Evolutionary conservation across 2,329 filamentous ascomycete species (phyloP), one percentile per base, ranked within the genome.

Genomic region (Diaporthe citriasiana): DNA sequence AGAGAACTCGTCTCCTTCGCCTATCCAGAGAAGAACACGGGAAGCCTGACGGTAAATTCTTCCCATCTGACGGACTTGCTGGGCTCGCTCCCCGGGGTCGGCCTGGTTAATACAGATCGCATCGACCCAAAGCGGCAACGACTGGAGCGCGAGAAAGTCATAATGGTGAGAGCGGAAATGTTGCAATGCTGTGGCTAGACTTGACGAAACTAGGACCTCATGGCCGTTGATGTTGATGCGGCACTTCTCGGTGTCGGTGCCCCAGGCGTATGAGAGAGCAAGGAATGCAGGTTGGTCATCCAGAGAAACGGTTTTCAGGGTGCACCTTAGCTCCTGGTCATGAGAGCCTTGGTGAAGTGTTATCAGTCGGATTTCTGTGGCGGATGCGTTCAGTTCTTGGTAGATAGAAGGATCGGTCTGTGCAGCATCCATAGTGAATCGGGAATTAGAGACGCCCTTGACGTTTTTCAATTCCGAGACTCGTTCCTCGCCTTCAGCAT

Each of bases 31-130:
- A 1, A 63, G 25, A 5, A 45, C 38, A 22, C 38, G 57, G 15
- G 25, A 45, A 13, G 38, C 57, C 25, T 63, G 57, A 6, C 57
- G 57, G 45, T 70, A 75, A 1, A 74, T 50, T 17, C 45, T 42
- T 4, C 69, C 33, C 74, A 75, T 74, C 6, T 69, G 17, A 12
- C 4, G 27, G 17, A 74, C 74, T 63, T 74, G 74, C 47, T 30
- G 51, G 12, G 27, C 22, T 50, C 69, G 70, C 30, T 75, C 72
- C 10, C 42, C 10, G 2, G 22, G 27, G 56, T 75, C 72, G 9
- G 53, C 33, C 42, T 74, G 73, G 59, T 74, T 68, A n/a, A 74
- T 74, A 33, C 73, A 74, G 30, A 68, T n/a, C 5, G 60, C 60
- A 42, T 75, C 74, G 25, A 66, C 59, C 74, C 74, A 75, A 8